Evolutionary conservation across 2,329 filamentous ascomycete species (phyloP).

Genomic region (Coniochaeta ligniaria): DNA sequence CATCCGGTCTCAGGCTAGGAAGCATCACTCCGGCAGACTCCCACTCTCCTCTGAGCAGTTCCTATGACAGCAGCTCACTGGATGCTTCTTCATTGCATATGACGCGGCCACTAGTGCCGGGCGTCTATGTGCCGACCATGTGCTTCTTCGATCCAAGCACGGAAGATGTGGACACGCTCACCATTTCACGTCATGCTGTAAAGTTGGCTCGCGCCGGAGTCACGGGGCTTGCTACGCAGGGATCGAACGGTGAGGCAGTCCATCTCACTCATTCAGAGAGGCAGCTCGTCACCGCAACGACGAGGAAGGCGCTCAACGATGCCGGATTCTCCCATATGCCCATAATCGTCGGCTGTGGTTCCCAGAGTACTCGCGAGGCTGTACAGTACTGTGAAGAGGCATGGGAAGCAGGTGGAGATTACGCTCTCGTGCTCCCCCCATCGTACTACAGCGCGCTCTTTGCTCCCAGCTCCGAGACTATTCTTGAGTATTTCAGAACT

Average conservation of each 20-base stretch:
- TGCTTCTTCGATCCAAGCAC: constrained; percentile 62
- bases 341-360: constrained; percentile 69
- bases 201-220: constrained; percentile 69
- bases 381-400: constrained; percentile 64
- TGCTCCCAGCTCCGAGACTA: constrained; percentile 50
- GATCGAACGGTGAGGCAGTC: constrained; percentile 77
- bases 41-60: constrained; percentile 31
- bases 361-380: constrained; percentile 66
- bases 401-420: constrained; percentile 62
- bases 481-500: constrained; percentile 58
- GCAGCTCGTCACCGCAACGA: constrained; percentile 59
- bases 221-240: constrained; percentile 68
- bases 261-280: constrained; percentile 68
- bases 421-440: constrained; percentile 68
- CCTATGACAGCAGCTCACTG: constrained; percentile 30
- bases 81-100: constrained; percentile 22
- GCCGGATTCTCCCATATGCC: constrained; percentile 60
- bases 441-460: constrained; percentile 68
- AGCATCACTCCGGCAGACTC: constrained; percentile 20
- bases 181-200: constrained; percentile 54
- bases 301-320: constrained; percentile 60
- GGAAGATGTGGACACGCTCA: constrained; percentile 59
- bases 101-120: constrained; percentile 31
- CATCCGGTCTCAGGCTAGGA: constrained; percentile 21
- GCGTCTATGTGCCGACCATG: constrained; percentile 67